phyloP scores from a whole-genome alignment of 768 basidiomycete genomes.

The Suillus fuscotomentosus region DNA sequence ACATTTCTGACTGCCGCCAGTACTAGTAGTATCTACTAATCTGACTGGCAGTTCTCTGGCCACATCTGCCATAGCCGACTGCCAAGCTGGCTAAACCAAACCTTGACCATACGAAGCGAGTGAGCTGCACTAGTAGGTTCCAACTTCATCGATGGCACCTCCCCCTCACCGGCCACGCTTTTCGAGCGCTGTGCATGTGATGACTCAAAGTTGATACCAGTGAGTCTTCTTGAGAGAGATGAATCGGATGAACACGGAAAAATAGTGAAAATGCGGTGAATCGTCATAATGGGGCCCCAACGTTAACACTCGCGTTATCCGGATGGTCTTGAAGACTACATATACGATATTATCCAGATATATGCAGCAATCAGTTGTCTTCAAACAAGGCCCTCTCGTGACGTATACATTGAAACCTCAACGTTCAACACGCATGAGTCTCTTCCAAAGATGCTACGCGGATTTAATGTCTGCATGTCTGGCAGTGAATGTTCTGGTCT shows the following conservation, averaged over 20 bases:
- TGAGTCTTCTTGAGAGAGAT: slow-evolving; percentile 1
- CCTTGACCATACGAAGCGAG: background rate
- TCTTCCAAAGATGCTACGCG: background rate
- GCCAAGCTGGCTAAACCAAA: background rate
- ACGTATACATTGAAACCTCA: background rate
- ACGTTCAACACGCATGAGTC: background rate
- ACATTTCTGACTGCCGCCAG: background rate
- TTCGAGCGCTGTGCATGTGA: background rate
- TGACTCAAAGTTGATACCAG: background rate
- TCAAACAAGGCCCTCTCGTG: background rate
- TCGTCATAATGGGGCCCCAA: background rate
- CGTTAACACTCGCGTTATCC: background rate
- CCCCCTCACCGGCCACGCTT: background rate
- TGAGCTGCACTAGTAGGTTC: background rate
- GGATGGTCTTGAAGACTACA: background rate
- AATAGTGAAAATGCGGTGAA: background rate
- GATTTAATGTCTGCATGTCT: background rate
- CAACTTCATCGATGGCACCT: background rate
- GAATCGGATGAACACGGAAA: background rate
- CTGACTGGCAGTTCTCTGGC: background rate
- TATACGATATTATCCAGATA: background rate
- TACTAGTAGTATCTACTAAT: background rate
- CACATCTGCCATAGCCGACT: background rate
- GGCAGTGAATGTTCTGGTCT: background rate
- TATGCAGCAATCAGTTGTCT: background rate